phyloP scores from a whole-genome alignment of 2,329 filamentous ascomycete species.

The Pyrenochaeta sp. region DNA sequence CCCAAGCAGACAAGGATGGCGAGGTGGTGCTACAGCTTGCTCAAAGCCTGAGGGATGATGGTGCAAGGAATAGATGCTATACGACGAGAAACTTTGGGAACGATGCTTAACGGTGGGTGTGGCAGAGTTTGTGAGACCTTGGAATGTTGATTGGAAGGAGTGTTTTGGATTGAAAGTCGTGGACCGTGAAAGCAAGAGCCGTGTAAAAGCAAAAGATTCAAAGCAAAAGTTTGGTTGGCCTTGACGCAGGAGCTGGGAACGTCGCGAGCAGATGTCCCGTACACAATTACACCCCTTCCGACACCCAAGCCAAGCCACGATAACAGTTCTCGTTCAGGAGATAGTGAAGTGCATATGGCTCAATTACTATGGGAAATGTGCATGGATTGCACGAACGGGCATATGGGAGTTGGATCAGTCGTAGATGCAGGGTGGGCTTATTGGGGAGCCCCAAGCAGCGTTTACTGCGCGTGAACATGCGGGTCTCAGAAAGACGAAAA shows the following conservation, averaged over 20 bases:
- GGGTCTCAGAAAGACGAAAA: slow-evolving; percentile 44
- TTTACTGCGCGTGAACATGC: slow-evolving; percentile 18
- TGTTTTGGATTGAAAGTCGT: neutral
- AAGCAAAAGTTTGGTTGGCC: neutral
- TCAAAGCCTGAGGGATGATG: slow-evolving; percentile 15
- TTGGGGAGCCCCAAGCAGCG: slow-evolving; percentile 33
- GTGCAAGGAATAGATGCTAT: neutral
- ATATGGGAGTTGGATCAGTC: slow-evolving; percentile 31
- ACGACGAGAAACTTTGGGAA: neutral
- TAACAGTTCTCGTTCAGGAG: slow-evolving; percentile 47
- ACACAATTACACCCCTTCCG: slow-evolving; percentile 6
- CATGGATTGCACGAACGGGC: slow-evolving; percentile 11
- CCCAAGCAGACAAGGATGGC: slow-evolving; percentile 14
- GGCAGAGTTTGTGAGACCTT: neutral
- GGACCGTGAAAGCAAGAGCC: neutral
- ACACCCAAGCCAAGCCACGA: slow-evolving; percentile 34
- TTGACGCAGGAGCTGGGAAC: slow-evolving; percentile 7
- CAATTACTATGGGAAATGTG: slow-evolving; percentile 49
- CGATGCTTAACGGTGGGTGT: neutral
- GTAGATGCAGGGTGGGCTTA: slow-evolving; percentile 57
- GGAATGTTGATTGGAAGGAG: neutral
- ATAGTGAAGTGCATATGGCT: slow-evolving; percentile 44
- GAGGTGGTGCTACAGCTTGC: slow-evolving; percentile 16
- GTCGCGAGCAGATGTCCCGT: slow-evolving; percentile 43
- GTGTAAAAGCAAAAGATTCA: too few relatives aligned